Conservation (phyloP, 2,329 filamentous ascomycete genomes). For the Pseudopyricularia javanii region DNA sequence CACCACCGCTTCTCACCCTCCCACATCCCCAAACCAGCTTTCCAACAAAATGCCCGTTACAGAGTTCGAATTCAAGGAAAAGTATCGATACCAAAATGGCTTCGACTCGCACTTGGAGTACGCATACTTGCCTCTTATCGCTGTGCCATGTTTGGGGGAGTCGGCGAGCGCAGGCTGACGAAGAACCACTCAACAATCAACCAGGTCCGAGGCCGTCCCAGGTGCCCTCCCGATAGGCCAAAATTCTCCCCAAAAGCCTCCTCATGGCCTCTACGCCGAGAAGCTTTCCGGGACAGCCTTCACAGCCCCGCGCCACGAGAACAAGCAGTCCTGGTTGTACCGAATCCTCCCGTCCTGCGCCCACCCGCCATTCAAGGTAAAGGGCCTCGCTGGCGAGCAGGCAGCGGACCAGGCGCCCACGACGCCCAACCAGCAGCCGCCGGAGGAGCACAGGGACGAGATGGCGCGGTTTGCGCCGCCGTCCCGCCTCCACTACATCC, state of each 20-base stretch:
- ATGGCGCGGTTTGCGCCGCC: not conserved
- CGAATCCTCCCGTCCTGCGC: constrained; percentile 53
- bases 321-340: constrained; percentile 61
- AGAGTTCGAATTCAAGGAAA: constrained; percentile 32
- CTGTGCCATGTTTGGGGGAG: not conserved
- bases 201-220: constrained; percentile 61
- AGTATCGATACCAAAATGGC: constrained; percentile 66
- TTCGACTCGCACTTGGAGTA: constrained; percentile 69
- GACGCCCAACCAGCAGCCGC: not conserved
- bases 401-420: not conserved
- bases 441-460: not conserved
- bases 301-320: constrained; percentile 54
- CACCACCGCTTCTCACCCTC: not conserved
- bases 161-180: not conserved
- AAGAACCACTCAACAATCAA: not conserved
- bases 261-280: constrained; percentile 70
- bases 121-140: constrained; percentile 11
- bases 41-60: constrained; percentile 32
- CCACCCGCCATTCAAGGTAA: constrained; percentile 41
- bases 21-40: not conserved
- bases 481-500: constrained; percentile 44
- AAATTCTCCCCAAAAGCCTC: constrained; percentile 71
- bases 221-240: constrained; percentile 61
- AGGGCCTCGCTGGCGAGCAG: constrained; percentile 18
- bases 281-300: constrained; percentile 62